Base-by-base conservation (phyloP, 1,139 yeast genomes). In the Candida pseudocylindracea region DNA sequence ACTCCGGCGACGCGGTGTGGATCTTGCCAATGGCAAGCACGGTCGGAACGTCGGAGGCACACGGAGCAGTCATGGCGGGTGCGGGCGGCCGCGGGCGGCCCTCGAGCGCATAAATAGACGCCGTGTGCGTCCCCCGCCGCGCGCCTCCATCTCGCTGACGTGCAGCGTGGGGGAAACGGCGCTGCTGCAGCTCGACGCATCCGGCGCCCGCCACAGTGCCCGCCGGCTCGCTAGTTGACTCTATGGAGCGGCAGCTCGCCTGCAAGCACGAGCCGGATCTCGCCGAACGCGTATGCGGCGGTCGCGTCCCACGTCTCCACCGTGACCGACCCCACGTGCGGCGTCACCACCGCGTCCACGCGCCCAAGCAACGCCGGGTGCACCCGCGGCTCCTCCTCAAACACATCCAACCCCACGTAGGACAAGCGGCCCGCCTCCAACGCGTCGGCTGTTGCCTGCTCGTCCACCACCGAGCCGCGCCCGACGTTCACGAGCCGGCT, bases 351-450 rank as follows among this genome's bases (percentile, higher is more conserved):
- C n/a, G 75, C 81, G 48, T 79, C 81, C 45, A 69, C 60, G 43
- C 91, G 60, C 10, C 54, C 52, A 26, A 65, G 43, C 33, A 75
- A 60, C 26, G 55, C 68, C 10, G 60, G 59, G 39, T 67, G 62
- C 10, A 75, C 60, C 1, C 37, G 34, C 3, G 85, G 85, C 49
- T 81, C 94, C 29, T 63, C 49, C 42, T 71, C 76, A 50, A 58
- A 79, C 5, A 81, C 94, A 44, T 81, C 94, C 31, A 80, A 54
- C 0, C 93, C 95, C 11, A 74, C 88, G 44, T 73, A 67, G 15
- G 63, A 50, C 3, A 83, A 60, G 37, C 74, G 70, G 2, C 91
- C 92, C 4, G 59, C 46, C 39, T 71, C 60, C 37, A 83, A 57
- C 0, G 81, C 93, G 8, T 55, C 58, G 2, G 79, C 65, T 33